phyloP scores from a whole-genome alignment of 2,329 filamentous ascomycete genomes.

The Stachybotrys echinatus region DNA sequence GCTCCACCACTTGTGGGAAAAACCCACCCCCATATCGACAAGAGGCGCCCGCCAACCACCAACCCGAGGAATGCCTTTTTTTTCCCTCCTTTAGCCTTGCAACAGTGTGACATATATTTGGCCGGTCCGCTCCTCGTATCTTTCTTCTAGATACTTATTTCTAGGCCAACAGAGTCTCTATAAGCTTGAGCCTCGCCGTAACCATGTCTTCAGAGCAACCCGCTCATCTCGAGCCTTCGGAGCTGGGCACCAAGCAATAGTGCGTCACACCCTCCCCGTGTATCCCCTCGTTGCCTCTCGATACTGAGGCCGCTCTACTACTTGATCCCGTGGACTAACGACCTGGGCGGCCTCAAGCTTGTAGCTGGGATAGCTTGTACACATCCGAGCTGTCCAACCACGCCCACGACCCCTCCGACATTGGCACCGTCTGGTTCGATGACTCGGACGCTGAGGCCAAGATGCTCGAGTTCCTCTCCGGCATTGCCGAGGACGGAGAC shows the following conservation, averaged over 20 bases:
- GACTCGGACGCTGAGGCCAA: constrained; percentile 85
- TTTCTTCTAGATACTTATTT: too few species aligned
- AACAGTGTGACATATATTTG: too few species aligned
- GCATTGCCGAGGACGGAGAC: constrained; percentile 22
- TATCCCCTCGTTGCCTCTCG: constrained; percentile 5
- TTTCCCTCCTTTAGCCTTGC: too few species aligned
- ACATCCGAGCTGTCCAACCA: constrained; percentile 66
- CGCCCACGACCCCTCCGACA: constrained; percentile 65
- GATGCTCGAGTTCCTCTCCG: constrained; percentile 63
- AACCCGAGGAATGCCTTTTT: too few species aligned
- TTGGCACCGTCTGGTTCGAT: constrained; percentile 93
- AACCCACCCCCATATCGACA: too few species aligned
- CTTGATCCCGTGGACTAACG: constrained; percentile 6
- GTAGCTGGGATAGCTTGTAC: constrained; percentile 74
- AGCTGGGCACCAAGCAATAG: constrained; percentile 89
- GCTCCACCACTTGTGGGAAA: too few species aligned
- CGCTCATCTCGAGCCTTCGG: constrained; percentile 67
- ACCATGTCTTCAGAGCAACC: constrained; percentile 36
- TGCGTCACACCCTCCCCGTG: constrained; percentile 37
- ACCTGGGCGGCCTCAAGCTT: background rate
- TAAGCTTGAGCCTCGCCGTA: background rate
- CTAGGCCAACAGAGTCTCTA: too few species aligned
- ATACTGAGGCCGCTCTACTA: too few species aligned
- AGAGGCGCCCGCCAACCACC: too few species aligned
- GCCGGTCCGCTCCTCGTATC: too few species aligned